These are phyloP conservation scores for Diversispora eburnea DNA, from an alignment of 192 early-diverging fungal genomes.

Conservation along the genomic window DNA sequence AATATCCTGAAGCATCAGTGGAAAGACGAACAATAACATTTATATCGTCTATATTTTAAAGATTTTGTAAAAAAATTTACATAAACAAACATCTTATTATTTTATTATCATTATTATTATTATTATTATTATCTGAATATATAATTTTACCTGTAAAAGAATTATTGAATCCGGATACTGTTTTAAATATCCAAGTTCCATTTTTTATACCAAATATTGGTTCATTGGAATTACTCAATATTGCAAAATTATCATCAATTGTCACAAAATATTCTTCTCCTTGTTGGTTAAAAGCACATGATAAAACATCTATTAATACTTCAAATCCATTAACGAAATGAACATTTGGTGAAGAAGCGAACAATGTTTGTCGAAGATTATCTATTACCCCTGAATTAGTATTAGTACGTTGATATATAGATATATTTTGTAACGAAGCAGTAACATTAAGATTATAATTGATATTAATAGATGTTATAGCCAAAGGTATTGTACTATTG, in stretches of 20 bases:
- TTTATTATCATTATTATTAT: background rate
- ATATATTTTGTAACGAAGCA: background rate
- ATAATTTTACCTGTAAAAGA: background rate
- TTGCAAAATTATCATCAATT: background rate
- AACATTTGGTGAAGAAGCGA: background rate
- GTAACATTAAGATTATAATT: background rate
- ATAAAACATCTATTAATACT: background rate
- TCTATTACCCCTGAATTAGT: too few relatives aligned
- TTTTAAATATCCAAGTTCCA: background rate
- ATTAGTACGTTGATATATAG: background rate
- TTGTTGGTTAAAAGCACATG: constrained; percentile 3
- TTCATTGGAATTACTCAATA: background rate
- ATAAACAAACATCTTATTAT: background rate
- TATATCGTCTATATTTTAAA: background rate
- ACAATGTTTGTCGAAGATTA: background rate
- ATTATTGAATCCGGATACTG: background rate
- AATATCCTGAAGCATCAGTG: background rate
- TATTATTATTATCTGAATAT: background rate
- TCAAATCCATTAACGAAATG: background rate
- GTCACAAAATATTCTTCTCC: background rate
- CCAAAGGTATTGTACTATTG: background rate
- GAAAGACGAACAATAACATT: background rate
- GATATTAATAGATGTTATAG: background rate
- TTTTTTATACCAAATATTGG: background rate
- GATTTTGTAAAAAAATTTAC: background rate